Base-by-base conservation (phyloP, 1,284 basidiomycete species). In the Malassezia globosa region DNA sequence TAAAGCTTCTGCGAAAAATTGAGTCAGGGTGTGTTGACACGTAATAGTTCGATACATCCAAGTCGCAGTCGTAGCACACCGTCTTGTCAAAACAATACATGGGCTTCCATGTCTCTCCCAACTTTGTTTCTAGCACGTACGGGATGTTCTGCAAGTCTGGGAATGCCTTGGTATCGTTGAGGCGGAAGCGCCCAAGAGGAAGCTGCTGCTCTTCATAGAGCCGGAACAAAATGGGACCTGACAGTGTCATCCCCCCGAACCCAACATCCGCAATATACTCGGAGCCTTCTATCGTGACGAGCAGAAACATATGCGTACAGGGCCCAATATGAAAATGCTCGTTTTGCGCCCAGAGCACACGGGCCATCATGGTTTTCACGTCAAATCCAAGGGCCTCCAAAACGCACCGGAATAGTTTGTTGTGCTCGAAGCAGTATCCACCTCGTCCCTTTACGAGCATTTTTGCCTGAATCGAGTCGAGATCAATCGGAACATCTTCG, bases 361-460 rank as follows among this genome's bases (percentile, higher is more conserved):
- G 24, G 7, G 5, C 24, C 5, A 18, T 18, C 5, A n/a, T 18
- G 5, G 39, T 19, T 2, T 13, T 5, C 8, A 40, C 38, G 13
- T 40, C 27, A 22, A 7, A 40, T 26, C 38, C 38, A 25, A 40
- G 24, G 16, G 24, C 22, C 23, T 25, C 23, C 21, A 40, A 25
- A 40, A 25, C 23, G 18, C 27, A 4, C 22, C 18, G 8, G 23
- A 40, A 40, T 5, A 40, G 38, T 7, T 21, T 24, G 38, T 40
- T 40, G 11, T 40, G 38, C 18, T 40, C 38, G 18, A 25, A 40
- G 22, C 38, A 40, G 22, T 40, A 40, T 22, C 38, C 38, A 6
- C 38, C 38, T 7, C 38, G 38, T 7, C 23, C 27, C 23, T 26
- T n/a, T 7, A n/a, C 22, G 23, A 40, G 23, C 21, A 40, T 22